Evolutionary conservation across 768 basidiomycete species (phyloP).

Genomic region (Chalciporus sphaerocephalus): DNA sequence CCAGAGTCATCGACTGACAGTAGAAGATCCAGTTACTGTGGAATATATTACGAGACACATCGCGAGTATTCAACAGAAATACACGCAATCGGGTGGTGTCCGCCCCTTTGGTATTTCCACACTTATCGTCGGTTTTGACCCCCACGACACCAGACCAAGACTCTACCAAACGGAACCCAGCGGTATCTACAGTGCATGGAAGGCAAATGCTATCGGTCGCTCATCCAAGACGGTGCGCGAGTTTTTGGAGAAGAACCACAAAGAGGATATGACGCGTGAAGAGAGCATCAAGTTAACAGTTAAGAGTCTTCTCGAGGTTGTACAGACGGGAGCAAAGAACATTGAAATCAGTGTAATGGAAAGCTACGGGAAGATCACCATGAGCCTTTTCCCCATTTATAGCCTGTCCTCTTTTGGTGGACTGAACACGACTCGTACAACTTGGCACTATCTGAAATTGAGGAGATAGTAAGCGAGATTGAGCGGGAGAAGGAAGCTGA

Average conservation of each 20-base stretch:
- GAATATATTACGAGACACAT: conserved; percentile 98
- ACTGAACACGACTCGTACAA: conserved; percentile 47
- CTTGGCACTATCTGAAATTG: conserved; percentile 82
- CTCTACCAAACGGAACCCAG: conserved; percentile 97
- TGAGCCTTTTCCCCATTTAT: conserved; percentile 32
- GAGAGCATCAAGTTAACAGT: conserved; percentile 93
- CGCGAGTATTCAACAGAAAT: conserved; percentile 98
- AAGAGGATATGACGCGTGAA: conserved; percentile 81
- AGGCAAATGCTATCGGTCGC: conserved; percentile 97
- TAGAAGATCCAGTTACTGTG: conserved; percentile 96
- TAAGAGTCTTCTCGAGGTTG: conserved; percentile 93
- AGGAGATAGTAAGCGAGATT: conserved; percentile 86
- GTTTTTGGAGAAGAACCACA: conserved; percentile 97
- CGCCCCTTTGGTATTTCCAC: conserved; percentile 98
- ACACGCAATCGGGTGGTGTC: conserved; percentile 98
- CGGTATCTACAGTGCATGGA: conserved; percentile 98
- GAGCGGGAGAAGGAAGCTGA: conserved; percentile 98
- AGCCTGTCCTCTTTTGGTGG: too few species aligned
- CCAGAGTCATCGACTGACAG: conserved; percentile 93
- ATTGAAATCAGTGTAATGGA: conserved; percentile 99
- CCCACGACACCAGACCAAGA: conserved; percentile 79
- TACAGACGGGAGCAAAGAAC: conserved; percentile 99
- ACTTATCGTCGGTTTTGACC: conserved; percentile 95
- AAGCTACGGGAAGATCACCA: conserved; percentile 87
- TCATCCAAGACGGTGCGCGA: conserved; percentile 98